Evolutionary conservation across 2,329 filamentous ascomycete genomes (phyloP), one percentile per base, ranked within the genome.

Genomic region (Exophiala xenobiotica): DNA sequence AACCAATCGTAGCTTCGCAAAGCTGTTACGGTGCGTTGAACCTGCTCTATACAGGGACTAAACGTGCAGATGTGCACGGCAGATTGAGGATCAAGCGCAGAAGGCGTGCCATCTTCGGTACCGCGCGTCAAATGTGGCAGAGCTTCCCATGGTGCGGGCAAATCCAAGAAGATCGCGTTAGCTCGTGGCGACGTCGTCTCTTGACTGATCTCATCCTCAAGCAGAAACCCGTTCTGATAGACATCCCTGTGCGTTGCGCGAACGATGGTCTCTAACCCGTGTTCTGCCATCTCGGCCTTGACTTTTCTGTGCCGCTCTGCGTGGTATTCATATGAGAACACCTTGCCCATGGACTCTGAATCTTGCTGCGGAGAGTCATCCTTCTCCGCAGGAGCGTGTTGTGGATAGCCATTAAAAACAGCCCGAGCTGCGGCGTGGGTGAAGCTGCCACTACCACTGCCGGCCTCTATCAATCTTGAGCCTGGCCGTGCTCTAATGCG

Each of bases 21-120:
- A 9, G 82, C 81, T 8, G 88, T 86, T 47, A 96, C 85, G 0
- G 93, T 97, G 49, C 85, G 82, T 46, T 87, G 90, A 18, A 95
- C 92, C 73, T 99, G 93, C 71, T 99, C 93, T 59, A 99, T 95
- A 70, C 93, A 99, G 0, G 93, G 93, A 1, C 88, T 95, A 72
- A 99, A 99, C 0, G 90, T 95, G 74, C 93, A 99, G 48, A 99
- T 80, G 65, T 93, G 80, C 1, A 86, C 82, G 4, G 86, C 79
- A 35, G 81, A 78, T n/a, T 78, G 77, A 0, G 88, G 83, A 60
- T 93, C 85, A 8, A 97, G 77, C 0, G 81, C 77, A 1, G 79
- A 78, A 0, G 59, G 56, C 3, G 67, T 67, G 3, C 65, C 61
- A 3, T 63, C 49, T 1, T 20, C 23, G 7, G 67, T 61, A 18